A percentile compares a stretch with the other conserved stretches of the same genome.
Evolutionary conservation across 2,329 filamentous ascomycete genomes (phyloP).

Genomic region (Penicillium sp.): DNA sequence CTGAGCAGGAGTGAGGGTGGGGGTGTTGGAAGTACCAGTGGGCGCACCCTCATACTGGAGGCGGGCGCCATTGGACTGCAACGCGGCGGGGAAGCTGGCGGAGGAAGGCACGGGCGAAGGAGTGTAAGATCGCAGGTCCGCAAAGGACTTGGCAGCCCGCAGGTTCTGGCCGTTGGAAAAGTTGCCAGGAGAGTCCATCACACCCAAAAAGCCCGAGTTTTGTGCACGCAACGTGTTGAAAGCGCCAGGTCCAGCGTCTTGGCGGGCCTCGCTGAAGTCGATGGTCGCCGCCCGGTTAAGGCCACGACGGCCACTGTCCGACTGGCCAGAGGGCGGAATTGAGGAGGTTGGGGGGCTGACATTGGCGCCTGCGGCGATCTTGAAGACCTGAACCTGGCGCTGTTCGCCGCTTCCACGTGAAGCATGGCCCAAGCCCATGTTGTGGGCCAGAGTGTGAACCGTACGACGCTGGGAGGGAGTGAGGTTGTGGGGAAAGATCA

Average conservation of each 20-base stretch:
- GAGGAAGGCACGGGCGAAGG: slow-evolving; percentile 89
- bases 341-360: slow-evolving; percentile 63
- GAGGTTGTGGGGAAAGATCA: slow-evolving; percentile 79
- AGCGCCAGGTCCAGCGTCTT: slow-evolving; percentile 63
- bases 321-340: slow-evolving; percentile 62
- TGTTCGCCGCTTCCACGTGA: slow-evolving; percentile 86
- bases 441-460: slow-evolving; percentile 91
- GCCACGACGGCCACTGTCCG: slow-evolving; percentile 76
- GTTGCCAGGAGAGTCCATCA: slow-evolving; percentile 72
- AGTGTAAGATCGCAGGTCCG: slow-evolving; percentile 90
- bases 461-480: slow-evolving; percentile 81
- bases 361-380: slow-evolving; percentile 51
- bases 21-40: slow-evolving; percentile 62
- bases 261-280: slow-evolving; percentile 82
- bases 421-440: slow-evolving; percentile 87
- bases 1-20: slow-evolving; percentile 62
- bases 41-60: slow-evolving; percentile 59
- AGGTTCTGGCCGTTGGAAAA: slow-evolving; percentile 73
- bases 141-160: slow-evolving; percentile 92
- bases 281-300: slow-evolving; percentile 95
- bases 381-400: slow-evolving; percentile 85
- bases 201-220: slow-evolving; percentile 76
- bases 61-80: slow-evolving; percentile 62
- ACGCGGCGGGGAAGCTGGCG: slow-evolving; percentile 74
- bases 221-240: slow-evolving; percentile 73